A percentile compares a stretch with the other conserved stretches of the same genome.
Conservation (phyloP, 2,329 filamentous ascomycete genomes). For the Cryphonectria carpinicola region DNA sequence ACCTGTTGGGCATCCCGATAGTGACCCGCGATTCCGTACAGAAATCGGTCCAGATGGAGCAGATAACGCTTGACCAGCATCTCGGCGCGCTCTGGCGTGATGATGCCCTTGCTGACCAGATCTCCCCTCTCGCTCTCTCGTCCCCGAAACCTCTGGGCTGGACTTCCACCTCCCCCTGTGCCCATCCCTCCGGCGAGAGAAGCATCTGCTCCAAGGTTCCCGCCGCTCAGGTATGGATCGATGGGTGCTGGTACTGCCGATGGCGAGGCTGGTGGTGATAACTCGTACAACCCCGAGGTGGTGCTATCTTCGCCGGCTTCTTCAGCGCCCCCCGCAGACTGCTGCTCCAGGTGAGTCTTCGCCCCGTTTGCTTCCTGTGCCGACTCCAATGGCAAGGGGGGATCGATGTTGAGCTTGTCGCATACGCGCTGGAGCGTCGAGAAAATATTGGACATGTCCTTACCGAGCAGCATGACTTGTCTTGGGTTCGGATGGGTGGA, state of each 20-base stretch:
- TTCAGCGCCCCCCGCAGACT: neutral
- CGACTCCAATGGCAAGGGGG: neutral
- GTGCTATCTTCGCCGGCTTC: neutral
- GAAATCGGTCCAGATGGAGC: conserved; percentile 4
- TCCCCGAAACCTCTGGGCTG: neutral
- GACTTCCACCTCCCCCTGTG: neutral
- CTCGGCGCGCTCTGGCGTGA: conserved; percentile 2
- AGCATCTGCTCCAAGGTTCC: neutral
- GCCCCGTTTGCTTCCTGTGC: no score
- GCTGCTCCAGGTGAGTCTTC: neutral
- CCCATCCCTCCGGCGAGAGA: neutral
- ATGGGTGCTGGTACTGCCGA: conserved; percentile 2
- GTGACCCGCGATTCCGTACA: conserved; percentile 10
- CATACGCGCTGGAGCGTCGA: neutral
- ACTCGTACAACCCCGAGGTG: neutral
- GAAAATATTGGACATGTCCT: conserved; percentile 7
- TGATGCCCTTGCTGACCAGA: conserved; percentile 7
- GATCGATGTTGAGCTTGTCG: conserved; percentile 2
- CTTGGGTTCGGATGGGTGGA: neutral
- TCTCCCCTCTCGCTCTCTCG: neutral
- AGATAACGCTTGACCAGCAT: conserved; percentile 3
- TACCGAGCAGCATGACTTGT: neutral
- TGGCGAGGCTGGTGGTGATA: conserved; percentile 11
- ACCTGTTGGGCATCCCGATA: conserved; percentile 1
- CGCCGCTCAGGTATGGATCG: conserved; percentile 7